Conservation (phyloP, 1,139 yeast species). For the Pichia terricola region DNA sequence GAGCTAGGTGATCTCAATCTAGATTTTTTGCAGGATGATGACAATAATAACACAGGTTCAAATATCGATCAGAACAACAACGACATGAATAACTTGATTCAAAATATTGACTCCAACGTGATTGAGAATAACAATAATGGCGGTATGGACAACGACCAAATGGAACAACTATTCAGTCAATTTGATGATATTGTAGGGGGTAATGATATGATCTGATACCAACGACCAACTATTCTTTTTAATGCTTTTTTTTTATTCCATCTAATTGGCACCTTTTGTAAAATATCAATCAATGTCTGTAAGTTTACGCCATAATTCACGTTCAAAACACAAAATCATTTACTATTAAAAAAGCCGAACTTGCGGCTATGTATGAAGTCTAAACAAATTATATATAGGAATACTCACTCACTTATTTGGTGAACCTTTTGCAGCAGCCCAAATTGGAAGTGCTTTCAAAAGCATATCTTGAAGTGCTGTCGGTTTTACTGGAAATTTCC, state of each 20-base stretch:
- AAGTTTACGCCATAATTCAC: no score
- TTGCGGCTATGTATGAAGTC: background rate
- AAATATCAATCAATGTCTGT: no score
- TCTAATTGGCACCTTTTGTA: no score
- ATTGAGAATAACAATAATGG: background rate
- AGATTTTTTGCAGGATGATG: constrained; percentile 15
- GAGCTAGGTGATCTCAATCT: constrained; percentile 19
- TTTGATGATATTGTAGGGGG: constrained; percentile 23
- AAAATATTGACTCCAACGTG: constrained; percentile 1
- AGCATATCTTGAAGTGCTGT: constrained; percentile 34
- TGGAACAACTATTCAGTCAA: constrained; percentile 23
- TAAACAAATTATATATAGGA: background rate
- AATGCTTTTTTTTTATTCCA: no score
- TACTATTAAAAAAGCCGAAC: background rate
- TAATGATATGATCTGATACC: background rate
- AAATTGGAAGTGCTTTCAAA: constrained; percentile 24
- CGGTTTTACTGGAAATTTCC: constrained; percentile 49
- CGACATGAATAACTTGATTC: constrained; percentile 7
- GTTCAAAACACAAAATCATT: no score
- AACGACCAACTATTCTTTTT: no score
- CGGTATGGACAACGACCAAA: constrained; percentile 22
- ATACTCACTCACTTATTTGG: constrained; percentile 4
- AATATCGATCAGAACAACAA: background rate
- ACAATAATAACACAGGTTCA: constrained; percentile 2
- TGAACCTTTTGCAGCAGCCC: constrained; percentile 18